Evolutionary conservation across 1,284 basidiomycete genomes (phyloP).

Genomic region (Malassezia slooffiae): DNA sequence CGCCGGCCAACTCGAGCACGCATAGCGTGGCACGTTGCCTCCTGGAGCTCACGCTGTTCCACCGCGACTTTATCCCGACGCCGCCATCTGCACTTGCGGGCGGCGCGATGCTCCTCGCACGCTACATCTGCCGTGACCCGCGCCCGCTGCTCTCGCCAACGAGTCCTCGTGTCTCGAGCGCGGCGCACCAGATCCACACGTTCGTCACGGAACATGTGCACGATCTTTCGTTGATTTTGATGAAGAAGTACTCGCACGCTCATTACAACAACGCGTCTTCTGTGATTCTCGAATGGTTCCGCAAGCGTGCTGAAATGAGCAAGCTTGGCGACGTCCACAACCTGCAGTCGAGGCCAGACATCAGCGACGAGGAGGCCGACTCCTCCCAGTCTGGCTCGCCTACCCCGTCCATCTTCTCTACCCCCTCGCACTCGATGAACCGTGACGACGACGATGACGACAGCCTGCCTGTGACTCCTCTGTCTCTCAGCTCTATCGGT

Average conservation of each 20-base stretch:
- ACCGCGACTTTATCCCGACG: conserved; percentile 82
- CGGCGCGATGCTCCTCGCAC: conserved; percentile 75
- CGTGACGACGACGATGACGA: conserved; percentile 43
- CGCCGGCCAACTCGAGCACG: conserved; percentile 50
- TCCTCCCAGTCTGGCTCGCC: conserved; percentile 33
- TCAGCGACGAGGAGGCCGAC: conserved; percentile 27
- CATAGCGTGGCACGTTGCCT: conserved; percentile 91
- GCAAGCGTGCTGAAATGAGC: conserved; percentile 18
- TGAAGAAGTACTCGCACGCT: conserved; percentile 92
- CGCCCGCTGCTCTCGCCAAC: conserved; percentile 17
- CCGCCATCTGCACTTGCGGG: conserved; percentile 74
- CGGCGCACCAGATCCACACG: conserved; percentile 36
- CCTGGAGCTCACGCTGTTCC: conserved; percentile 96
- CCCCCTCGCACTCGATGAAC: conserved; percentile 39
- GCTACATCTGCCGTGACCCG: conserved; percentile 55
- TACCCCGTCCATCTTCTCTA: conserved; percentile 33
- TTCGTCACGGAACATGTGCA: conserved; percentile 74
- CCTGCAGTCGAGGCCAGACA: conserved; percentile 10
- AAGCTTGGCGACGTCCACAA: conserved; percentile 17
- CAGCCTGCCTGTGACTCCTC: conserved; percentile 43
- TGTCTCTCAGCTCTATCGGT: conserved; percentile 39
- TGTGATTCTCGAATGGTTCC: conserved; percentile 79
- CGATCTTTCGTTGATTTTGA: conserved; percentile 77
- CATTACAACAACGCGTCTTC: conserved; percentile 91
- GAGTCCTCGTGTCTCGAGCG: not conserved